Base-by-base conservation (phyloP, 2,329 filamentous ascomycete genomes). In the Colletotrichum endophyticum region DNA sequence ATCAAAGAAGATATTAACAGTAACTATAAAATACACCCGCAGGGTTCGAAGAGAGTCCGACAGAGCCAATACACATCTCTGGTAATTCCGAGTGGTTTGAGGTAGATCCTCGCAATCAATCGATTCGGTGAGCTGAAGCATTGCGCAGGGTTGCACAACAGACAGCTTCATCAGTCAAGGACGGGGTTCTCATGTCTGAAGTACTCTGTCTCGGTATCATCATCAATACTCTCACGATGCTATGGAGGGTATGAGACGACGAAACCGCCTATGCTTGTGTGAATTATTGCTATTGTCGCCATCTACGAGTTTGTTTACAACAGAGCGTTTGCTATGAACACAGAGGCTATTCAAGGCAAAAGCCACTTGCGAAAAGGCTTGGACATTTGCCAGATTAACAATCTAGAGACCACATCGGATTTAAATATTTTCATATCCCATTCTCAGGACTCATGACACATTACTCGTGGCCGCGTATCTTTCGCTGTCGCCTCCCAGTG, bases 201-300 rank as follows among this genome's bases (percentile, higher is more conserved):
- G 19, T 49, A 49, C 0, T 49, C 44, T 49, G n/a, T 13, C 6
- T 22, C n/a, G 0, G 0, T 4, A 13, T 22, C 11, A 22, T 7
- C n/a, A 0, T 8, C 4, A 22, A 49, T 49, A 49, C 44, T 49
- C 44, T 0, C n/a, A 49, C n/a, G 6, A 49, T 12, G 0, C 3
- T 4, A 8, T 11, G 3, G 19, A 49, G 44, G 1, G 2, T 22
- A 0, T 0, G n/a, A 13, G 11, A 22, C n/a, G 6, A 3, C 11
- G 6, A 4, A 22, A n/a, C 6, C 11, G n/a, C n/a, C 44, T 4
- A 22, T 49, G n/a, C 0, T 0, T 4, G 3, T 13, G 11, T 12
- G 11, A 13, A 22, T 49, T 0, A 22, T 49, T 22, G 0, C 0
- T 0, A 1, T 22, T 22, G 5, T 22, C n/a, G 44, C 0, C 19